These are phyloP conservation scores for Leccinum fallax DNA, from an alignment of 1,284 basidiomycete genomes.

Conservation along the genomic window DNA sequence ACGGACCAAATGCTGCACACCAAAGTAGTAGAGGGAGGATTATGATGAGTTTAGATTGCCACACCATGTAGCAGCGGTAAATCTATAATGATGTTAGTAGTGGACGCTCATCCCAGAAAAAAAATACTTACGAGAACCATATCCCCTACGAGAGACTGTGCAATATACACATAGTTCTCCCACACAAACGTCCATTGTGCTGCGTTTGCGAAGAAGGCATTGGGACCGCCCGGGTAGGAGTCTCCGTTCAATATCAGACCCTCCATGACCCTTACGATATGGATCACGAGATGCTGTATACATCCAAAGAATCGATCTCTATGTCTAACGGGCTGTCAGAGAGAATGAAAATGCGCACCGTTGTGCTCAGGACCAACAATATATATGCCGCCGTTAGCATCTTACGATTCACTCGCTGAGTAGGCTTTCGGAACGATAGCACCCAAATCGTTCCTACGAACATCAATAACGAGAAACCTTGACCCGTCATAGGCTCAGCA, in stretches of 20 bases:
- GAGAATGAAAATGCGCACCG: conserved; percentile 6
- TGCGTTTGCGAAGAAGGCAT: not conserved
- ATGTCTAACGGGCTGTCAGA: not conserved
- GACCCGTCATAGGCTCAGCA: not conserved
- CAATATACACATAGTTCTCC: not conserved
- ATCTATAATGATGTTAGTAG: not conserved
- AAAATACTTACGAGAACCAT: not conserved
- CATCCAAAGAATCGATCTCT: not conserved
- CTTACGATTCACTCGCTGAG: conserved; percentile 10
- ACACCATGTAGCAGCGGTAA: not conserved
- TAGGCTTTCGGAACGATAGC: conserved; percentile 2
- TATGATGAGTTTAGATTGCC: not conserved
- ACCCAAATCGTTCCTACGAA: conserved; percentile 22
- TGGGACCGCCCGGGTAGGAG: not conserved
- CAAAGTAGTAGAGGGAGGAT: not conserved
- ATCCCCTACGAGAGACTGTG: not conserved
- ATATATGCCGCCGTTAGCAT: conserved; percentile 15
- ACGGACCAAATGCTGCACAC: not conserved
- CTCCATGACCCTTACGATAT: conserved; percentile 1
- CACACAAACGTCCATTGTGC: conserved; percentile 2
- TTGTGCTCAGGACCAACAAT: conserved; percentile 23
- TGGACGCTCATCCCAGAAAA: not conserved
- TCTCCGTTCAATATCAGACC: not conserved
- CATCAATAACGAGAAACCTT: conserved; percentile 27
- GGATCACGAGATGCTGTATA: conserved; percentile 3